Evolutionary conservation across 345 rosid species (phyloP).

Genomic region (Moringa oleifera): DNA sequence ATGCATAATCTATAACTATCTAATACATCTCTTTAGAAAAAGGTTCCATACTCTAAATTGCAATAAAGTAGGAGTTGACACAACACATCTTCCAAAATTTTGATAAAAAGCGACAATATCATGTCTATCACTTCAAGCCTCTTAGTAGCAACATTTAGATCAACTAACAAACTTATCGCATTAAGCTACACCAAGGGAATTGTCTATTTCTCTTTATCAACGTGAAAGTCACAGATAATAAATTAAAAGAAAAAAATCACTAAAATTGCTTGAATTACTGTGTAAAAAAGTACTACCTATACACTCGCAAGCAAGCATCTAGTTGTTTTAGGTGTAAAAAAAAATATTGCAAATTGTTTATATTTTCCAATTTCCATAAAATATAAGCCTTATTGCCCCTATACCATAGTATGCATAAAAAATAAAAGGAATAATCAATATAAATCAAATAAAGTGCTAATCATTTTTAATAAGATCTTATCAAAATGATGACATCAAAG

Average conservation of each 20-base stretch:
- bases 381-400: too few relatives aligned
- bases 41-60: constrained; percentile 74
- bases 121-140: constrained; percentile 96
- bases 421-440: constrained; percentile 33
- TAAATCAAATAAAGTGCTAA: too few relatives aligned
- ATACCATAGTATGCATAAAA: too few relatives aligned
- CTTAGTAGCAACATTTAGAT: constrained; percentile 79
- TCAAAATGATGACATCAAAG: too few relatives aligned
- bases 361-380: too few relatives aligned
- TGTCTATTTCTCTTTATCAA: constrained; percentile 67
- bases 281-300: constrained; percentile 9
- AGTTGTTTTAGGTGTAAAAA: too few relatives aligned
- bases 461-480: too few relatives aligned
- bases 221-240: constrained; percentile 48
- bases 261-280: too few relatives aligned
- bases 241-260: neutral
- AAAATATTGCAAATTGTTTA: neutral
- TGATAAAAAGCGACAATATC: constrained; percentile 94
- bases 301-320: constrained; percentile 8
- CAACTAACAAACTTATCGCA: constrained; percentile 84
- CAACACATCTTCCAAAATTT: constrained; percentile 98
- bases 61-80: constrained; percentile 77
- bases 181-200: constrained; percentile 83
- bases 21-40: constrained; percentile 27
- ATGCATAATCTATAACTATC: constrained; percentile 13